phyloP scores from a whole-genome alignment of 352 stramenopile genomes.

The Sclerospora graminicola region DNA sequence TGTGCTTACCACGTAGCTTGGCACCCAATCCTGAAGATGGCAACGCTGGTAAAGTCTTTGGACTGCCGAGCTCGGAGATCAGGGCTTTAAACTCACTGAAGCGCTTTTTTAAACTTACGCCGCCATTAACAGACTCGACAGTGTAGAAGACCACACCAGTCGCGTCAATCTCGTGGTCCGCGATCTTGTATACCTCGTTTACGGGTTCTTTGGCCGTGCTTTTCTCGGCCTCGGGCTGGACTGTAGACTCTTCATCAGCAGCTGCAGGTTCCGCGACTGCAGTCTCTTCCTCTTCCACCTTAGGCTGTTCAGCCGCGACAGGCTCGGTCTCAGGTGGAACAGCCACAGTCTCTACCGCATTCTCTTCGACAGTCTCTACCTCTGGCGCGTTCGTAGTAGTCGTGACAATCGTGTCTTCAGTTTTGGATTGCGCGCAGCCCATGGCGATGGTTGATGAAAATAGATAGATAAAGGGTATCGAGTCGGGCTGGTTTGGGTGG shows the following conservation, averaged over 20 bases:
- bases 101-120: constrained; percentile 45
- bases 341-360: constrained; percentile 1
- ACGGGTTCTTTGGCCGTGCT: not conserved
- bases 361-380: constrained; percentile 1
- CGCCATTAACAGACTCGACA: constrained; percentile 30
- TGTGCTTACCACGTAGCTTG: constrained; percentile 51
- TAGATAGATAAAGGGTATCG: not conserved
- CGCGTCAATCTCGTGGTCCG: constrained; percentile 49
- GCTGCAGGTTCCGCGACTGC: constrained; percentile 1
- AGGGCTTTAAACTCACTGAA: constrained; percentile 80
- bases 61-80: constrained; percentile 27
- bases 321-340: not conserved
- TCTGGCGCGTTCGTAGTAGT: constrained; percentile 12
- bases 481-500: constrained; percentile 11
- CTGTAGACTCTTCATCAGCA: constrained; percentile 1
- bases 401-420: constrained; percentile 22
- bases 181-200: constrained; percentile 35
- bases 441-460: constrained; percentile 13
- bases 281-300: constrained; percentile 6
- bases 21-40: constrained; percentile 35
- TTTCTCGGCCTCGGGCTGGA: constrained; percentile 1
- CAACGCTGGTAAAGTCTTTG: constrained; percentile 35
- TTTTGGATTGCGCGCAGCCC: constrained; percentile 71
- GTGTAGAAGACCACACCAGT: constrained; percentile 62
- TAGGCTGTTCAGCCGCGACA: constrained; percentile 1